These are phyloP conservation scores for Sequoia sempervirens DNA, from an alignment of 75 land plant genomes.

Conservation along the genomic window DNA sequence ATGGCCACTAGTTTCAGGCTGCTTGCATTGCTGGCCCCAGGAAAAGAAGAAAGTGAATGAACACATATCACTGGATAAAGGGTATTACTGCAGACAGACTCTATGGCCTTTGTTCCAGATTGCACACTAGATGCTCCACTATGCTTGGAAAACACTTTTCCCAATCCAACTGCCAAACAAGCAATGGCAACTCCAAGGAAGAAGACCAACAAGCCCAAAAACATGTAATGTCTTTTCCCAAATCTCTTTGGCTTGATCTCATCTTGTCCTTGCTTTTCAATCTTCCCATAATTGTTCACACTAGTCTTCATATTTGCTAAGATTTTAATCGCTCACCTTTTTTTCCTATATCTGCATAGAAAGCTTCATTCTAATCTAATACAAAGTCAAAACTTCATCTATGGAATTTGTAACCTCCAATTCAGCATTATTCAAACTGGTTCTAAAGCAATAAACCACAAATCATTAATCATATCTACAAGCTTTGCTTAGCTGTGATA, in stretches of 20 bases:
- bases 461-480: not conserved
- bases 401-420: not conserved
- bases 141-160: not conserved
- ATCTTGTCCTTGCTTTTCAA: slow-evolving; percentile 8
- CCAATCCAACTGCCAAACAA: slow-evolving; percentile 10
- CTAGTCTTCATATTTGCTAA: not conserved
- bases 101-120: not conserved
- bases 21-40: slow-evolving; percentile 5
- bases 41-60: slow-evolving; percentile 9
- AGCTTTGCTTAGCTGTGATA: not conserved
- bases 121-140: not conserved
- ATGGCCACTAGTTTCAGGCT: slow-evolving; percentile 3
- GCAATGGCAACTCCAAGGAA: slow-evolving; percentile 11
- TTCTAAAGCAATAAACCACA: not conserved
- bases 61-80: slow-evolving; percentile 3
- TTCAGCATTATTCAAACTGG: not conserved
- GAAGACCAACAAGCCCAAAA: slow-evolving; percentile 6
- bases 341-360: not conserved
- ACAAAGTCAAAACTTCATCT: not conserved
- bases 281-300: slow-evolving; percentile 9
- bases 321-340: not conserved
- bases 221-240: not conserved
- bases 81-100: slow-evolving; percentile 2
- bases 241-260: slow-evolving; percentile 1
- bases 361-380: not conserved